Evolutionary conservation across 2,329 filamentous ascomycete species (phyloP).

Genomic region (Didymella exigua): DNA sequence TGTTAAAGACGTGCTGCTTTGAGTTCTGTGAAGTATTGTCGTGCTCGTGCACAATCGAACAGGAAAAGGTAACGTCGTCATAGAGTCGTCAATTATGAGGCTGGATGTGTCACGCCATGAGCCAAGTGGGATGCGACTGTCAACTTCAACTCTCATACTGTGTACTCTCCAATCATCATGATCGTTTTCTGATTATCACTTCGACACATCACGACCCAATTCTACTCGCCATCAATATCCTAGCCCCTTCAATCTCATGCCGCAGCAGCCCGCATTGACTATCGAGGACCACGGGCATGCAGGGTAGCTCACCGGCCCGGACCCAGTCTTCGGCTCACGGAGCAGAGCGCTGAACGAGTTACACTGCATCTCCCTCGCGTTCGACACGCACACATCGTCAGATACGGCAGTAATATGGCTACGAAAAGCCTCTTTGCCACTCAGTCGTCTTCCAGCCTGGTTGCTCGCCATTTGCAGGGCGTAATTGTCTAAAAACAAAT

Average conservation of each 20-base stretch:
- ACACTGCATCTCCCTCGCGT: neutral
- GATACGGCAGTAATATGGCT: neutral
- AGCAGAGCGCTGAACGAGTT: neutral
- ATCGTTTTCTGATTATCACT: neutral
- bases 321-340: neutral
- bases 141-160: no score
- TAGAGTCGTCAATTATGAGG: constrained; percentile 2
- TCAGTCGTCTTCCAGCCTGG: neutral
- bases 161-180: no score
- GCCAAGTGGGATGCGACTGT: no score
- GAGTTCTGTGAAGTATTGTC: neutral
- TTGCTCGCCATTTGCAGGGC: neutral
- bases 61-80: constrained; percentile 1
- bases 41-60: neutral
- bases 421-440: neutral
- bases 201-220: neutral
- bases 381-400: neutral
- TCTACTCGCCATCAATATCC: neutral
- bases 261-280: neutral
- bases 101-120: constrained; percentile 5
- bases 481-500: neutral
- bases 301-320: neutral
- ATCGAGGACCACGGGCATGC: neutral
- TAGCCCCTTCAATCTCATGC: neutral
- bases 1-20: neutral